phyloP scores from a whole-genome alignment of 139 green algal species.

The Chlamydomonas asymmetrica region DNA sequence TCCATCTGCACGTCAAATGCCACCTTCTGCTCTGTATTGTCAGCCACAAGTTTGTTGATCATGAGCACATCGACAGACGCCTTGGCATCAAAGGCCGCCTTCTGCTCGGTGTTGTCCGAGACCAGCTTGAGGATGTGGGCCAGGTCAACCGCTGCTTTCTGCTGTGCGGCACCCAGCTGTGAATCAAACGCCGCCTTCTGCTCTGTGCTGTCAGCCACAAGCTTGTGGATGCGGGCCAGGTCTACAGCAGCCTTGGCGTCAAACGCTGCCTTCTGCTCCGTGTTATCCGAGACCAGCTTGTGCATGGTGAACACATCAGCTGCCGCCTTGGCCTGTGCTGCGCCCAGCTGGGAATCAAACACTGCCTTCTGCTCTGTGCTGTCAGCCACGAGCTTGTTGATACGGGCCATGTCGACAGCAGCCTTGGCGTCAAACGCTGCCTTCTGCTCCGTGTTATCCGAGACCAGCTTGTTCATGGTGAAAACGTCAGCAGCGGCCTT shows the following conservation, averaged over 20 bases:
- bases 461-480: constrained; percentile 26
- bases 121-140: constrained; percentile 26
- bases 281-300: neutral
- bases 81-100: constrained; percentile 18
- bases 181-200: too few relatives aligned
- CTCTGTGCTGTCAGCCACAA: too few relatives aligned
- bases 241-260: neutral
- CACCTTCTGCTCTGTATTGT: too few relatives aligned
- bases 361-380: constrained; percentile 27
- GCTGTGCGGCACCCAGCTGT: too few relatives aligned
- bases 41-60: too few relatives aligned
- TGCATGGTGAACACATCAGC: neutral
- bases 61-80: neutral
- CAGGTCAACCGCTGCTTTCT: neutral
- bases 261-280: constrained; percentile 5
- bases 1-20: too few relatives aligned
- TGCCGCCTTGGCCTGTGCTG: neutral
- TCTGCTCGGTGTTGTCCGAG: constrained; percentile 12
- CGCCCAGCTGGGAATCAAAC: constrained; percentile 19
- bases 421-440: constrained; percentile 19
- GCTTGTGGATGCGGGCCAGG: too few relatives aligned
- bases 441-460: constrained; percentile 21
- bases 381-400: too few relatives aligned
- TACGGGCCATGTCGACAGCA: too few relatives aligned
- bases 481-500: too few relatives aligned